phyloP scores from a whole-genome alignment of 148 eudicot genomes.

The Silene uniflora region DNA sequence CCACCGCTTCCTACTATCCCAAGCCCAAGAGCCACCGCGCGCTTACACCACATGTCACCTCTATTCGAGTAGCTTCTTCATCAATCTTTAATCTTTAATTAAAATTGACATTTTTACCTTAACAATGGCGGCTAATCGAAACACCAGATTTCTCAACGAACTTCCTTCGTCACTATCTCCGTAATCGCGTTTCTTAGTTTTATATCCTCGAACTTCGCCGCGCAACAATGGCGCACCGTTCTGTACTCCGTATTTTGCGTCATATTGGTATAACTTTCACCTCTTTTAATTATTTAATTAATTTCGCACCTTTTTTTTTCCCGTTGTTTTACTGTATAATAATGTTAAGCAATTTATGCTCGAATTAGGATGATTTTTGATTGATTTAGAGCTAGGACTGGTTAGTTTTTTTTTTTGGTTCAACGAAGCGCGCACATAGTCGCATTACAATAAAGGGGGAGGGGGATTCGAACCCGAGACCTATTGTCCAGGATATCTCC shows the following conservation, averaged over 20 bases:
- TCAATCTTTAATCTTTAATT: neutral
- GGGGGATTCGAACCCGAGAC: no score
- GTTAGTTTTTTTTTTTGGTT: no score
- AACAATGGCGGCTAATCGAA: neutral
- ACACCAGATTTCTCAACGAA: neutral
- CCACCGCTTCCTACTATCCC: neutral
- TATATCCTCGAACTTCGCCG: neutral
- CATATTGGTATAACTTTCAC: conserved; percentile 29
- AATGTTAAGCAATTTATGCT: neutral
- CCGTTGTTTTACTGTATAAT: neutral
- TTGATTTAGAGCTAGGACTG: neutral
- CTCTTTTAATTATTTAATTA: neutral
- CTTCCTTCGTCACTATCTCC: conserved; percentile 12
- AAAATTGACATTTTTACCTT: conserved; percentile 10
- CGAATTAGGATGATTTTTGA: neutral
- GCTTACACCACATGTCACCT: neutral
- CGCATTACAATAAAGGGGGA: no score
- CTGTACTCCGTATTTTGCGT: conserved; percentile 22
- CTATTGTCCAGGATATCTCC: no score
- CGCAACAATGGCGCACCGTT: conserved; percentile 28
- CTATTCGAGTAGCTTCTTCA: conserved; percentile 16
- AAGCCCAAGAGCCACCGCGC: neutral
- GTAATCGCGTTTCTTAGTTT: conserved; percentile 1
- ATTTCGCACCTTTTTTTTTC: neutral
- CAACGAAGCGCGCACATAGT: no score